These are phyloP conservation scores for Coemansia javaensis DNA, from an alignment of 192 early-diverging fungal species.

Conservation along the genomic window DNA sequence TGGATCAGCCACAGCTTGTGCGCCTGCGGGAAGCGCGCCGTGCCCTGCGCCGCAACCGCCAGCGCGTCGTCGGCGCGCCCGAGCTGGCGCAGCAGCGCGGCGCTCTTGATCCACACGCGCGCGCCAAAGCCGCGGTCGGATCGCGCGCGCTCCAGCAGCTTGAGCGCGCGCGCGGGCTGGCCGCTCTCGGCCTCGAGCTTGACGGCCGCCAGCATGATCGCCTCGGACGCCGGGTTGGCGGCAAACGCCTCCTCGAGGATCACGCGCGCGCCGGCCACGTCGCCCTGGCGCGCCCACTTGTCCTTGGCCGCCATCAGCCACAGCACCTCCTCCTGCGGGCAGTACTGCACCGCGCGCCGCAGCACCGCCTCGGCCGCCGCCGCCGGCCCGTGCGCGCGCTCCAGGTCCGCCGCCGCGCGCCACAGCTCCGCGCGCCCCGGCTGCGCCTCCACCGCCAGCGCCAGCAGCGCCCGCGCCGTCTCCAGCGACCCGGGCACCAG, in stretches of 20 bases:
- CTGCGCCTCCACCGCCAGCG: conserved; percentile 67
- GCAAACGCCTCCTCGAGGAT: conserved; percentile 84
- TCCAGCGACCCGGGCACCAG: conserved; percentile 54
- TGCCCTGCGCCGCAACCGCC: conserved; percentile 58
- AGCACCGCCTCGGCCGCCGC: conserved; percentile 72
- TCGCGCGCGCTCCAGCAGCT: conserved; percentile 70
- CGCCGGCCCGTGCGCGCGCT: conserved; percentile 73
- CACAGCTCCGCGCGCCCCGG: conserved; percentile 81
- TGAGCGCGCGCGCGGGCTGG: conserved; percentile 70
- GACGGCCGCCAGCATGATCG: conserved; percentile 93
- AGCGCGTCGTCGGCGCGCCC: conserved; percentile 62
- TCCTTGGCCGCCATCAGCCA: conserved; percentile 98
- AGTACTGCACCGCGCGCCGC: conserved; percentile 77
- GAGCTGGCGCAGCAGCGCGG: conserved; percentile 76
- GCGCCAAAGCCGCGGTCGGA: conserved; percentile 15
- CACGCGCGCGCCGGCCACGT: conserved; percentile 74
- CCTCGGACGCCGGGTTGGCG: conserved; percentile 86
- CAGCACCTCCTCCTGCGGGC: conserved; percentile 86
- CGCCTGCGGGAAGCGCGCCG: conserved; percentile 66
- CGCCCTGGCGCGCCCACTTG: conserved; percentile 72
- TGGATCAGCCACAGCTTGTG: conserved; percentile 95
- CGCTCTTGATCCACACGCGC: conserved; percentile 95
- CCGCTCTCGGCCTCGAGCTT: conserved; percentile 91
- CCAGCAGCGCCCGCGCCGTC: conserved; percentile 86
- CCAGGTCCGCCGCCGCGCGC: conserved; percentile 79